A percentile compares a stretch with the other conserved stretches of the same genome.
These are phyloP conservation scores for Trypanosoma melophagium DNA, from an alignment of 208 protist species.

Conservation along the genomic window DNA sequence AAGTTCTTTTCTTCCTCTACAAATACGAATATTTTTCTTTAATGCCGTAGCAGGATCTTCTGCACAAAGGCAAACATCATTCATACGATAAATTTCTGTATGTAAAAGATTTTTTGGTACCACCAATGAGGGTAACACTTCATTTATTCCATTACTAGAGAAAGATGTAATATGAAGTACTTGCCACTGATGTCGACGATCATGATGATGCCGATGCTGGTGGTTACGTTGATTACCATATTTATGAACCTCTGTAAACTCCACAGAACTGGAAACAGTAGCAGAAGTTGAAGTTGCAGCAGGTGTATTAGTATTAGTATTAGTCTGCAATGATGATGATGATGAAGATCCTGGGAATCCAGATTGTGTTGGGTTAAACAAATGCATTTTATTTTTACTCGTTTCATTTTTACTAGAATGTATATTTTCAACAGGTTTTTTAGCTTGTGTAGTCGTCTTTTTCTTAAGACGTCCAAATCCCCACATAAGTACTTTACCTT, in stretches of 20 bases:
- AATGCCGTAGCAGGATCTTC: conserved; percentile 17
- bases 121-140: conserved; percentile 16
- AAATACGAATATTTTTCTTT: conserved; percentile 15
- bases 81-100: conserved; percentile 2
- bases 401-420: not conserved
- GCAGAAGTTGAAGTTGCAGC: not conserved
- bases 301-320: too few relatives aligned
- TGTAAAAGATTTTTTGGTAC: conserved; percentile 19
- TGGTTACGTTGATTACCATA: not conserved
- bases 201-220: not conserved
- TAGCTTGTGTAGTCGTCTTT: too few relatives aligned
- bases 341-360: too few relatives aligned
- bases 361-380: not conserved
- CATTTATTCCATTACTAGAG: not conserved
- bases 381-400: not conserved
- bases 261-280: not conserved
- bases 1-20: conserved; percentile 1
- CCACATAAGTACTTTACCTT: conserved; percentile 45
- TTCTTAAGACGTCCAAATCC: conserved; percentile 9
- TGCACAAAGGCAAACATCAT: conserved; percentile 22
- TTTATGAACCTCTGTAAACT: not conserved
- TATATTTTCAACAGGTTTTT: too few relatives aligned
- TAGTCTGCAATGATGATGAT: too few relatives aligned
- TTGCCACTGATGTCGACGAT: not conserved
- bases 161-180: not conserved